Evolutionary conservation across 2,329 filamentous ascomycete genomes (phyloP).

Genomic region (Paraphoma sp.): DNA sequence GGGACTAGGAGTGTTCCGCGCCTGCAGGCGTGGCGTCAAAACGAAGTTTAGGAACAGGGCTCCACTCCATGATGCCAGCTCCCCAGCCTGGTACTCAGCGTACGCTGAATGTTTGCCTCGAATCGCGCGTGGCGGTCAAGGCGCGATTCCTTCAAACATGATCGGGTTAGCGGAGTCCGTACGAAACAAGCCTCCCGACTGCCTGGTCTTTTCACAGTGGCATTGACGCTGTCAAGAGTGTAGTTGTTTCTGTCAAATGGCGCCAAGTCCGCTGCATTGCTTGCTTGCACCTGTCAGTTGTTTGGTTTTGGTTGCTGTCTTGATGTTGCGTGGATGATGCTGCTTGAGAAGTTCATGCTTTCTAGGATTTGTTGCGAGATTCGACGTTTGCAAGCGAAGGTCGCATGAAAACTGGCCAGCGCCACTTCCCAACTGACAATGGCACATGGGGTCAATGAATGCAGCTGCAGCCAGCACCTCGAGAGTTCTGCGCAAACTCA

Average conservation of each 20-base stretch:
- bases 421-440: too few relatives aligned
- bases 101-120: constrained; percentile 9
- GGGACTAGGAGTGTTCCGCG: constrained; percentile 21
- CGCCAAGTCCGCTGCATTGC: constrained; percentile 14
- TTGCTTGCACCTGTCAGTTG: constrained; percentile 19
- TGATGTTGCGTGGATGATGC: neutral
- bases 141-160: constrained; percentile 11
- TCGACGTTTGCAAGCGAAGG: neutral
- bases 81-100: constrained; percentile 3
- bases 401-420: too few relatives aligned
- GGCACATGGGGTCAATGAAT: too few relatives aligned
- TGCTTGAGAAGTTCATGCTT: neutral
- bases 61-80: constrained; percentile 11
- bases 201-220: constrained; percentile 16
- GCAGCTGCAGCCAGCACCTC: neutral
- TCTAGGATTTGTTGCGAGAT: neutral
- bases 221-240: constrained; percentile 27
- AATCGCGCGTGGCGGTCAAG: constrained; percentile 7
- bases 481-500: neutral
- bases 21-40: constrained; percentile 22
- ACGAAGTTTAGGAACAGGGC: constrained; percentile 9
- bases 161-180: constrained; percentile 11
- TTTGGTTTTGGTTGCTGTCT: constrained; percentile 5
- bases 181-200: constrained; percentile 29
- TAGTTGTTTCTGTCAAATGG: constrained; percentile 28